Conservation (phyloP, 768 basidiomycete species). For the Amanita molliuscula region DNA sequence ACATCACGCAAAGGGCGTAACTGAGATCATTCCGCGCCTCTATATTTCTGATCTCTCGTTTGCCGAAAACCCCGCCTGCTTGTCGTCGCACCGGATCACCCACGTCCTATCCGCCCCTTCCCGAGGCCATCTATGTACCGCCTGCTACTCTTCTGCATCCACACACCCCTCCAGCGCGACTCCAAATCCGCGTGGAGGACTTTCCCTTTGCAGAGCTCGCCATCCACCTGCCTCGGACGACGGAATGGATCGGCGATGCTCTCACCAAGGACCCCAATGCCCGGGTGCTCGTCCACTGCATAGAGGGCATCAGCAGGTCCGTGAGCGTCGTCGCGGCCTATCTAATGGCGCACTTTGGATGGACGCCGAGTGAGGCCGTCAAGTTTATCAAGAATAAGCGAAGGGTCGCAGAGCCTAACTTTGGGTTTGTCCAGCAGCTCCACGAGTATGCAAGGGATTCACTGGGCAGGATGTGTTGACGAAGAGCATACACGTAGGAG, state of each 20-base stretch:
- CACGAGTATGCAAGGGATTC: conserved; percentile 48
- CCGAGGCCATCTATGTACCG: conserved; percentile 33
- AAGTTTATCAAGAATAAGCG: conserved; percentile 50
- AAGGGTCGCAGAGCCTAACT: conserved; percentile 56
- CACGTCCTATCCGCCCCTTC: conserved; percentile 65
- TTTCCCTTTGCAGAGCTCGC: conserved; percentile 68
- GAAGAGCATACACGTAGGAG: background rate
- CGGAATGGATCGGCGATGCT: conserved; percentile 50
- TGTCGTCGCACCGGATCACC: conserved; percentile 55
- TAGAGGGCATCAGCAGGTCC: conserved; percentile 61
- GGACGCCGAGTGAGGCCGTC: conserved; percentile 50
- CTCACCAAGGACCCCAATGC: conserved; percentile 39
- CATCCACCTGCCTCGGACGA: conserved; percentile 54
- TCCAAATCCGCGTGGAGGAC: conserved; percentile 57
- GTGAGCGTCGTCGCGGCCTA: conserved; percentile 64
- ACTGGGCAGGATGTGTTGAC: conserved; percentile 14
- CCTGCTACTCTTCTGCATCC: conserved; percentile 26
- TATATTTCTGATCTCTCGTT: conserved; percentile 70
- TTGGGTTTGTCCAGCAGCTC: conserved; percentile 64
- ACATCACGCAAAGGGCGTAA: conserved; percentile 25
- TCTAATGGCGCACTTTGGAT: conserved; percentile 53
- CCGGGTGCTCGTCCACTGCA: conserved; percentile 68
- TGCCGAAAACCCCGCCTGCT: conserved; percentile 50
- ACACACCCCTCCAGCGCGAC: conserved; percentile 21
- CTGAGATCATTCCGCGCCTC: conserved; percentile 58